Percentiles rank a stretch among this genome's conserved stretches.
These are phyloP conservation scores for Fraxinus floribunda DNA, from an alignment of 305 asterid species.

Conservation along the genomic window DNA sequence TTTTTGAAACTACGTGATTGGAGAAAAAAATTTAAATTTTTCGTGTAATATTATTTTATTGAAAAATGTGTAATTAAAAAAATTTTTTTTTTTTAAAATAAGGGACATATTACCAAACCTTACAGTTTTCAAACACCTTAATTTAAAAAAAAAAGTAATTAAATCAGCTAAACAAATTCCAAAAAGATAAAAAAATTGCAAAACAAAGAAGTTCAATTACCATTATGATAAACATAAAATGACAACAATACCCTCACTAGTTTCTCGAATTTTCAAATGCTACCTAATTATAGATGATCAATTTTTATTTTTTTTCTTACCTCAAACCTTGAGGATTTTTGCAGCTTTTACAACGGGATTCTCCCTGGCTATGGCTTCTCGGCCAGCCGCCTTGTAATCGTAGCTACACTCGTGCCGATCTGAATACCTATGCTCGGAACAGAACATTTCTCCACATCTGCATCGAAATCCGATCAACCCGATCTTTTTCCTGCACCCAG, in stretches of 20 bases:
- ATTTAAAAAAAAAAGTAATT: no score
- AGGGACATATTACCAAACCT: no score
- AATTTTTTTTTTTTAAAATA: no score
- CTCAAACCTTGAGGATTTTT: constrained; percentile 32
- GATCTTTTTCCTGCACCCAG: constrained; percentile 21
- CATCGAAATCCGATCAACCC: constrained; percentile 43
- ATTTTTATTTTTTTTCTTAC: neutral
- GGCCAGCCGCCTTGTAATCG: constrained; percentile 38
- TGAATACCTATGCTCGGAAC: constrained; percentile 40
- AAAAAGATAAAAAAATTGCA: neutral
- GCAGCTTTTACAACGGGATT: constrained; percentile 41
- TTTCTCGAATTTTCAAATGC: constrained; percentile 15
- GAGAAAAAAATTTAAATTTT: no score
- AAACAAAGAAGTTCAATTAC: neutral
- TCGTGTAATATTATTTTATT: no score
- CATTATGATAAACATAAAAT: constrained; percentile 5
- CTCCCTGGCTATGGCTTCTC: constrained; percentile 38
- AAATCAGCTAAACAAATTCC: no score
- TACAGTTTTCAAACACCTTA: neutral
- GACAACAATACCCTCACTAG: constrained; percentile 16
- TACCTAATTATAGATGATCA: neutral
- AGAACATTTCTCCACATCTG: constrained; percentile 37
- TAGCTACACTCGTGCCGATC: constrained; percentile 37
- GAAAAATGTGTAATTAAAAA: no score
- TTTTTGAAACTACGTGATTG: no score